Evolutionary conservation across 2,329 filamentous ascomycete species (phyloP).

Genomic region (Diatrype stigma): DNA sequence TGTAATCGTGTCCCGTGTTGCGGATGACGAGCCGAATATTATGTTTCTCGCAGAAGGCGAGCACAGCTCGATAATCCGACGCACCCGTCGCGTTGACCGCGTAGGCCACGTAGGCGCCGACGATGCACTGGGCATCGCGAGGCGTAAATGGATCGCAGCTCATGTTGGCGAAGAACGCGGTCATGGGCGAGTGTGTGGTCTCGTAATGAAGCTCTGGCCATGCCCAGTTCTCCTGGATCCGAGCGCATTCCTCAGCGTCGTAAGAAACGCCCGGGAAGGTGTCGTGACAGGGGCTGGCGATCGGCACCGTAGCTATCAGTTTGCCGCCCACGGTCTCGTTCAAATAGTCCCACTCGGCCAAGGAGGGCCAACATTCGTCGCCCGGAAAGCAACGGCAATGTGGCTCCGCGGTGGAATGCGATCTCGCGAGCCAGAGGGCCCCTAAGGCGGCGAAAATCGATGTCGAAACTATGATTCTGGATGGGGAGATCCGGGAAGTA

Average conservation of each 20-base stretch:
- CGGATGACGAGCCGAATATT: constrained; percentile 44
- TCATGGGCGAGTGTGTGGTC: constrained; percentile 15
- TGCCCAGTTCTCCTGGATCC: constrained; percentile 11
- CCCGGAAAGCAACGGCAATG: constrained; percentile 30
- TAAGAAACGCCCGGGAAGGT: constrained; percentile 8
- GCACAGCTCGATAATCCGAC: constrained; percentile 13
- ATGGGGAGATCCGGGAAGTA: neutral
- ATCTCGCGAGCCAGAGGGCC: neutral
- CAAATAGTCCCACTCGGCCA: constrained; percentile 35
- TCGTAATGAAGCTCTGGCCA: constrained; percentile 8
- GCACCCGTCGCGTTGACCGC: constrained; percentile 22
- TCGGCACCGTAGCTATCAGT: constrained; percentile 40
- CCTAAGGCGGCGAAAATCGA: neutral
- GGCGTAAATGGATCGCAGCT: constrained; percentile 25
- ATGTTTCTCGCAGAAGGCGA: constrained; percentile 32
- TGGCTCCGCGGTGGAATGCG: neutral
- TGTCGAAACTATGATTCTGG: neutral
- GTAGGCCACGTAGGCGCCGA: constrained; percentile 31
- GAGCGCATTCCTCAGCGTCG: constrained; percentile 8
- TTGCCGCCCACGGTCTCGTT: constrained; percentile 41
- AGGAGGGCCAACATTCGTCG: constrained; percentile 42
- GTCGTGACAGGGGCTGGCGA: constrained; percentile 40
- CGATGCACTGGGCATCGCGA: constrained; percentile 33
- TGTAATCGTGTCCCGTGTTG: constrained; percentile 47
- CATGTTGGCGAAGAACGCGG: constrained; percentile 18